A percentile compares a stretch with the other conserved stretches of the same genome.
These are phyloP conservation scores for Tothia fuscella DNA, from an alignment of 2,329 filamentous ascomycete species.

Conservation along the genomic window DNA sequence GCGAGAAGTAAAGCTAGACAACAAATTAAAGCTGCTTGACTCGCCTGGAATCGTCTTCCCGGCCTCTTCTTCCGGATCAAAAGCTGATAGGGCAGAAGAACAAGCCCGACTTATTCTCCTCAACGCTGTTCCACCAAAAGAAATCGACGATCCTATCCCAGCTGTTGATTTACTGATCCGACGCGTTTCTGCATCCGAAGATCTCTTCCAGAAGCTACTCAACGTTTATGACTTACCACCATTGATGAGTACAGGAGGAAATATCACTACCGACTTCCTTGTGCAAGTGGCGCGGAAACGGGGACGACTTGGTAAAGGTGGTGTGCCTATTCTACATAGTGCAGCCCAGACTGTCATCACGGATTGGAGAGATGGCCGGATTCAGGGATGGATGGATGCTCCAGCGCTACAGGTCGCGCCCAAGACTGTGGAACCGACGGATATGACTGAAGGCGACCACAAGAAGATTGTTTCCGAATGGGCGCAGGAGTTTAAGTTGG, in stretches of 20 bases:
- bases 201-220: constrained; percentile 67
- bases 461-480: constrained; percentile 86
- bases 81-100: constrained; percentile 52
- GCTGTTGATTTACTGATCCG: constrained; percentile 76
- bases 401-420: constrained; percentile 52
- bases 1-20: constrained; percentile 85
- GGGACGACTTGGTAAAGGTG: constrained; percentile 76
- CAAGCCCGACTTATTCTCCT: constrained; percentile 73
- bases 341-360: constrained; percentile 88
- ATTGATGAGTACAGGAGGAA: constrained; percentile 55
- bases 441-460: constrained; percentile 36
- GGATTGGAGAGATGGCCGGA: constrained; percentile 93
- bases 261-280: constrained; percentile 79
- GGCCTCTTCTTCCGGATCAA: constrained; percentile 38
- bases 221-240: constrained; percentile 76
- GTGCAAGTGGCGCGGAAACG: constrained; percentile 91
- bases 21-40: constrained; percentile 84
- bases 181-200: constrained; percentile 60
- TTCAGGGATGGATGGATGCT: constrained; percentile 81
- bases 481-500: constrained; percentile 90
- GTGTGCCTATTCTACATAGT: constrained; percentile 75
- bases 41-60: constrained; percentile 94
- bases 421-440: constrained; percentile 25
- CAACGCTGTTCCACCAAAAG: constrained; percentile 85
- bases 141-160: constrained; percentile 84